Percentiles rank a stretch among this genome's conserved stretches.
phyloP scores from a whole-genome alignment of 108 stramenopile species.

The Parmales sp. region DNA sequence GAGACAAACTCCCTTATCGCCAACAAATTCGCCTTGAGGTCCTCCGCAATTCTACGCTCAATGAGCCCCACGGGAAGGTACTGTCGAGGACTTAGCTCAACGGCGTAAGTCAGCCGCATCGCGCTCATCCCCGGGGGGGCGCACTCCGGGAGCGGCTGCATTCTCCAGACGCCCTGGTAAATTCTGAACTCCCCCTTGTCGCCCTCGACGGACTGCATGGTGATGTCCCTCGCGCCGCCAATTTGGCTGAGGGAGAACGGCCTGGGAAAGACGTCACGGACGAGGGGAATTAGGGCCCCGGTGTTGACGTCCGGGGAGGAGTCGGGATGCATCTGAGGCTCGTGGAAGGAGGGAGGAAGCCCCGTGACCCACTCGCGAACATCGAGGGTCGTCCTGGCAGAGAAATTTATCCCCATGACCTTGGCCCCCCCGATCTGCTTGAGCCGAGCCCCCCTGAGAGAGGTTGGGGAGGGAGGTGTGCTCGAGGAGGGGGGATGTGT shows the following conservation, averaged over 20 bases:
- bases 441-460: conserved; percentile 51
- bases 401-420: conserved; percentile 74
- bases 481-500: background rate
- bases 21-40: conserved; percentile 65
- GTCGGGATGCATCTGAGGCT: conserved; percentile 38
- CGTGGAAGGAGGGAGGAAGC: too few relatives aligned
- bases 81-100: conserved; percentile 70
- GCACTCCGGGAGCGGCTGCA: conserved; percentile 77
- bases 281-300: conserved; percentile 40
- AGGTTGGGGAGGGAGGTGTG: background rate
- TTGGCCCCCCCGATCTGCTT: conserved; percentile 78
- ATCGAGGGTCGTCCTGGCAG: conserved; percentile 63
- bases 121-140: conserved; percentile 49
- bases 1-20: conserved; percentile 58
- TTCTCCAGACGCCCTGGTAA: conserved; percentile 84
- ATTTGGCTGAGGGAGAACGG: conserved; percentile 66
- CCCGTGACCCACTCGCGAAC: conserved; percentile 55
- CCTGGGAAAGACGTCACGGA: conserved; percentile 64
- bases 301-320: conserved; percentile 59
- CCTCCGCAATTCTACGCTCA: conserved; percentile 66
- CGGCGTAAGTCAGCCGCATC: conserved; percentile 81
- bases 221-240: conserved; percentile 72
- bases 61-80: conserved; percentile 73
- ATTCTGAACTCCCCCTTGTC: conserved; percentile 81
- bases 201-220: conserved; percentile 67